A percentile compares a stretch with the other conserved stretches of the same genome.
phyloP scores from a whole-genome alignment of 768 basidiomycete genomes.

The Boletus tylopilopsis region DNA sequence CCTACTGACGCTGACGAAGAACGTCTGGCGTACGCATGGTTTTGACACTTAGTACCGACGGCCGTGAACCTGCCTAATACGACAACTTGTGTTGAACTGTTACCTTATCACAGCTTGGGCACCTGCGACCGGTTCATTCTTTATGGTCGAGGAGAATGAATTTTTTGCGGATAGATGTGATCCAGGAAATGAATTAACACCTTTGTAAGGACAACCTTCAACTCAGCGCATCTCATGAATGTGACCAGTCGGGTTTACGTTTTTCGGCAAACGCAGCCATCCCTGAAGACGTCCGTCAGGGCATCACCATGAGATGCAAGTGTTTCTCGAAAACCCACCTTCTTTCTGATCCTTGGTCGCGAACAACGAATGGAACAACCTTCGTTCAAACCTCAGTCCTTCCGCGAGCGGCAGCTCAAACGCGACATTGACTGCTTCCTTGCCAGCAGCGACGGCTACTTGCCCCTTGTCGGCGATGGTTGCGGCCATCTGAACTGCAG shows the following conservation, averaged over 20 bases:
- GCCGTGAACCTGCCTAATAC: neutral
- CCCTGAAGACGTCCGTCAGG: slow-evolving; percentile 43
- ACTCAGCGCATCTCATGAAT: slow-evolving; percentile 31
- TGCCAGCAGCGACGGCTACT: slow-evolving; percentile 79
- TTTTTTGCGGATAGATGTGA: neutral
- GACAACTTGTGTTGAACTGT: neutral
- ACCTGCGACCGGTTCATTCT: neutral
- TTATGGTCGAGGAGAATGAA: neutral
- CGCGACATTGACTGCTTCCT: slow-evolving; percentile 95
- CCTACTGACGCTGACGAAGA: slow-evolving; percentile 3
- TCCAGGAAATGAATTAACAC: neutral
- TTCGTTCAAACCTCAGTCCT: slow-evolving; percentile 82
- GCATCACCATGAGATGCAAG: neutral
- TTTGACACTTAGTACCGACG: no score
- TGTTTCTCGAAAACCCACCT: slow-evolving; percentile 46
- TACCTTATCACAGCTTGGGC: no score
- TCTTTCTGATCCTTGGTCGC: slow-evolving; percentile 96
- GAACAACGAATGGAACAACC: slow-evolving; percentile 88
- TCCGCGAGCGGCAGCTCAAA: slow-evolving; percentile 78
- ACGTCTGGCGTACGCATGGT: no score
- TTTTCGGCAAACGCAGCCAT: slow-evolving; percentile 96
- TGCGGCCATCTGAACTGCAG: slow-evolving; percentile 78
- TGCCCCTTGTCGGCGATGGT: slow-evolving; percentile 79
- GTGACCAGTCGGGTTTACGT: slow-evolving; percentile 79
- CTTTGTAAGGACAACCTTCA: neutral